Evolutionary conservation across 768 basidiomycete genomes (phyloP), one percentile per base, ranked within the genome.

Genomic region (Coprinellus aureogranulatus): DNA sequence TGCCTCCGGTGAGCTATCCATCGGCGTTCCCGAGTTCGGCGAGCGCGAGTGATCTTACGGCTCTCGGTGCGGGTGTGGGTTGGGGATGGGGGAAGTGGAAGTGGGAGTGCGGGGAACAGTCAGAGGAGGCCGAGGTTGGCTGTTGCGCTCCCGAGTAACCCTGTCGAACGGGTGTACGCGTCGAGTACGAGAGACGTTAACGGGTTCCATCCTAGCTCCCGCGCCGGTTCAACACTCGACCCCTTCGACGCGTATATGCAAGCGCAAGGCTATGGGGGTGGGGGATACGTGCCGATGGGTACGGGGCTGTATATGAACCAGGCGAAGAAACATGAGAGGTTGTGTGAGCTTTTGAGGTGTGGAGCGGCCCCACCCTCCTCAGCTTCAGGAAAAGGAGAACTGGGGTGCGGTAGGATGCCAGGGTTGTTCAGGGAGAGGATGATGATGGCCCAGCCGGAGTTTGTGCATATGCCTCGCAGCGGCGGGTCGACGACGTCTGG

Each of bases 251-350:
- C 34, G 34, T 6, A 34, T 6, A 34, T 14, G 34, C 8, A 34
- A 34, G 14, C 34, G 41, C 8, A 22, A 77, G 77, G 18, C 69
- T 81, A 28, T 48, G 46, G 46, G 27, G 46, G 46, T 4, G 46
- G 46, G 9, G 46, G 46, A 22, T 48, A 44, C 20, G 41, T 44
- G 41, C 41, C 41, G 20, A 62, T 77, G 40, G 75, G 77, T 16
- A 81, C 80, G 0, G 80, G 82, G 18, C 68, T 87, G 62, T 88
- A 84, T 68, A 75, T 87, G 64, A 77, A 73, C 58, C 80, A 83
- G 65, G 82, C 85, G 0, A 77, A 71, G 69, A 78, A 78, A 60
- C 79, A 86, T 49, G 52, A 74, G 18, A 70, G 81, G 40, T 69
- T 88, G 52, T 73, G 68, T 44, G 83, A 83, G 59, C 74, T 87